A percentile compares a stretch with the other conserved stretches of the same genome.
phyloP scores from a whole-genome alignment of 257 asterid species.

The Ballota nigra region DNA sequence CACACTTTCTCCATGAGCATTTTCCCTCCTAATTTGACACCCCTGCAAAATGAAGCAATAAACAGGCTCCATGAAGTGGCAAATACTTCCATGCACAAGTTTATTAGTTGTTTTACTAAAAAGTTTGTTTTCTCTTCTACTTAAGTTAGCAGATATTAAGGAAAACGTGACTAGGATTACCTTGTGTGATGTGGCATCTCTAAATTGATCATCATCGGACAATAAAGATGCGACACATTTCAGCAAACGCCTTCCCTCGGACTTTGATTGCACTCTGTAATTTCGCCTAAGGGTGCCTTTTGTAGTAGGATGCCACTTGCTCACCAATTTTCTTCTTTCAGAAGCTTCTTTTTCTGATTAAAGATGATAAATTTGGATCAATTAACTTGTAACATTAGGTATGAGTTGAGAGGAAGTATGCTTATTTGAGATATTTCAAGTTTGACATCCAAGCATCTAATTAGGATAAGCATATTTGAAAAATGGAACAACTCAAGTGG shows the following conservation, averaged over 20 bases:
- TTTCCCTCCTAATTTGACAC: constrained; percentile 93
- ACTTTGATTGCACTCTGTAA: constrained; percentile 75
- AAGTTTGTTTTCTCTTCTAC: no score
- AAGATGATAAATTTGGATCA: constrained; percentile 16
- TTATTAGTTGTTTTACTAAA: no score
- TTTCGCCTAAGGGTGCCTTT: constrained; percentile 91
- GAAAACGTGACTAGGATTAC: constrained; percentile 30
- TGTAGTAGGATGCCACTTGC: constrained; percentile 99
- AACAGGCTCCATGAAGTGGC: neutral
- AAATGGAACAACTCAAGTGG: no score
- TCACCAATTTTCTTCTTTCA: constrained; percentile 70
- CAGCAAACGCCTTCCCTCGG: constrained; percentile 83
- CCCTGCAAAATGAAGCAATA: constrained; percentile 45
- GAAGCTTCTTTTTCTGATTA: constrained; percentile 79
- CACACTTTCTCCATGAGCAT: constrained; percentile 92
- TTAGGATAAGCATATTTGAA: no score
- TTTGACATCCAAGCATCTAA: neutral
- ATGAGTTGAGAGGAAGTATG: neutral
- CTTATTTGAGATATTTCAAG: neutral
- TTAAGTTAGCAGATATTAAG: no score
- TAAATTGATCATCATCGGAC: constrained; percentile 89
- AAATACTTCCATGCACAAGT: neutral
- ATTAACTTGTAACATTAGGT: constrained; percentile 2
- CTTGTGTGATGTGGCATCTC: constrained; percentile 98
- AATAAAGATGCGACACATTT: constrained; percentile 74